Evolutionary conservation across 2,329 filamentous ascomycete genomes (phyloP), one percentile per base, ranked within the genome.

Genomic region (Fusarium hostae): DNA sequence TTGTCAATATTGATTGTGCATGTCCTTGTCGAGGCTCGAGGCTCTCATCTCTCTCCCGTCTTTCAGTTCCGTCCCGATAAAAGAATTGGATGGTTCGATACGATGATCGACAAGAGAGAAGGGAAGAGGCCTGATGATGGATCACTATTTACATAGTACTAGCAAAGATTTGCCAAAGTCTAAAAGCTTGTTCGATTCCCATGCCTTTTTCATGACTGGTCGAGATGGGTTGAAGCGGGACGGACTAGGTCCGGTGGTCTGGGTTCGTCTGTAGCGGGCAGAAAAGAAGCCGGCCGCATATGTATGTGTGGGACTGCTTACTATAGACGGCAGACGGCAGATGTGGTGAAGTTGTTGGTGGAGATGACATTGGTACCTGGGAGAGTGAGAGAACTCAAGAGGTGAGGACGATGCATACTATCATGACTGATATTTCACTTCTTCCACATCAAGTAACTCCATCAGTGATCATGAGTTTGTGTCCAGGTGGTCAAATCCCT

Each of bases 131-230:
- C 40, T 50, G 43, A 26, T 43, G 39, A 39, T 47, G 39, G 54
- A 40, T 44, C 44, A 54, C 51, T 59, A 30, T 24, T 40, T 35
- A 35, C 45, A 24, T 50, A 50, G 47, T 50, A 30, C 52, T 44
- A 63, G 26, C 39, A 55, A 48, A 72, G 66, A 56, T 45, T 64
- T 41, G 30, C 44, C 39, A 63, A 66, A 69, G 58, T 59, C 54
- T 40, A 52, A 72, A 72, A 70, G 60, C 65, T 66, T 70, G 69
- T 62, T 65, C 56, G 37, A 41, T 50, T 64, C 50, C 48, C 59
- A 52, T 58, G 52, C 47, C 51, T 24, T 43, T 52, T 59, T 39
- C 32, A 43, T 60, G 60, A 55, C 34, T 69, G 55, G 68, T 24
- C 28, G 11, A 58, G 24, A 13, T 34, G 18, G 47, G 28, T 35